Base-by-base conservation (phyloP, 2,329 filamentous ascomycete species). In the Botrytis fragariae region DNA sequence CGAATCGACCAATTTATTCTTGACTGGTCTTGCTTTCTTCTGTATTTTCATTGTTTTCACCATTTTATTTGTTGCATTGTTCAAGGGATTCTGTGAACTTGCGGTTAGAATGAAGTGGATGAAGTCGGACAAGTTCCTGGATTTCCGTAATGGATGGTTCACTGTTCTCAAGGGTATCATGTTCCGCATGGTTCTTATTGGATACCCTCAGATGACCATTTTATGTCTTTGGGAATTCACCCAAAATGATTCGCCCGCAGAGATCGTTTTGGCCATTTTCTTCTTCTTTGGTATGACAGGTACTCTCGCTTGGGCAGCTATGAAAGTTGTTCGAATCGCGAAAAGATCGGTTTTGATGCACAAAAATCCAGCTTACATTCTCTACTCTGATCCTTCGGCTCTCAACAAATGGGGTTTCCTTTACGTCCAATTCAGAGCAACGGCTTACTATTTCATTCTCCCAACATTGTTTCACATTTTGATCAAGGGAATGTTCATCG, bases 331-430 rank as follows among this genome's bases (percentile, higher is more conserved):
- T 78, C 89, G 90, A 72, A 92, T 98, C 76, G 95, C 94, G 48
- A 93, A 93, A 80, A 92, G 93, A 78, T 98, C 95, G 45, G 92
- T 97, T 76, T 84, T 88, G 73, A 93, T 97, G 90, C 95, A 98
- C 87, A 95, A 95, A 84, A 98, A 97, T 84, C 94, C 95, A 39
- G 95, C 95, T 42, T 98, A 98, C 83, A 97, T 98, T 78, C 90
- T 98, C 75, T 98, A 97, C 85, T 97, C 95, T 3, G 95, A 98
- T 79, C 94, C 95, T n/a, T 89, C 93, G 76, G 91, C 93, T 71
- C 88, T 98, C 76, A 97, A 98, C 88, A 97, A 97, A 84, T 98
- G 95, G 95, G 95, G 95, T 35, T 98, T 98, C 86, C 89, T 98
- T 77, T 98, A 98, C 81, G 94, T 98, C 59, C 95, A 97, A 82